Percentiles rank a stretch among this genome's conserved stretches.
phyloP scores from a whole-genome alignment of 176 grass and related monocot genomes.

The Pharus latifolius region DNA sequence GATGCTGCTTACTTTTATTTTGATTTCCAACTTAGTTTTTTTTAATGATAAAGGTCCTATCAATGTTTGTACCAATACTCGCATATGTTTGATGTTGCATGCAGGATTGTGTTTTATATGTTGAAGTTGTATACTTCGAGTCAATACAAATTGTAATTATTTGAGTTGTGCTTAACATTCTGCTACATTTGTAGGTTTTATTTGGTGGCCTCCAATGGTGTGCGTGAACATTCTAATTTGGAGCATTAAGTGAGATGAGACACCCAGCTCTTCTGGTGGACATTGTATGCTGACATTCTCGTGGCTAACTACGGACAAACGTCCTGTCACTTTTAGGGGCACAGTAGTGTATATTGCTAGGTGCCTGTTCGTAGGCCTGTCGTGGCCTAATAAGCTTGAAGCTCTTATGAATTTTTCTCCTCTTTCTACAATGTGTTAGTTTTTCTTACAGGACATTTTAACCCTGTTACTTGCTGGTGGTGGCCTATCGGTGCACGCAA shows the following conservation, averaged over 20 bases:
- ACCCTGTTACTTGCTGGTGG: constrained; percentile 33
- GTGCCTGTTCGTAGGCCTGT: constrained; percentile 19
- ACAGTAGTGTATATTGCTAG: constrained; percentile 35
- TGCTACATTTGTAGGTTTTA: constrained; percentile 28
- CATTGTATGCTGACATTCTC: constrained; percentile 25
- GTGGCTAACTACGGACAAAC: constrained; percentile 17
- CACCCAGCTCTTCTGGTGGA: constrained; percentile 11
- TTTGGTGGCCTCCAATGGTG: neutral
- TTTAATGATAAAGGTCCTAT: neutral
- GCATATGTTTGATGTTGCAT: neutral
- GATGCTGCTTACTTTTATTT: neutral
- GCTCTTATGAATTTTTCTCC: neutral
- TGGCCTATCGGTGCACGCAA: constrained; percentile 4
- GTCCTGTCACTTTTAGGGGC: neutral
- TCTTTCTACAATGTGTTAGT: neutral
- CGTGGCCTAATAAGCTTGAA: constrained; percentile 13
- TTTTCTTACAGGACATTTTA: constrained; percentile 44
- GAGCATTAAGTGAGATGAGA: constrained; percentile 16
- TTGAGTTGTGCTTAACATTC: neutral
- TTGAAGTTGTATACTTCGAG: neutral
- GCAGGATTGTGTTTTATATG: neutral
- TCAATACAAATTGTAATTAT: neutral
- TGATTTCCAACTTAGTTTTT: neutral
- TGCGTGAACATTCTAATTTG: constrained; percentile 1
- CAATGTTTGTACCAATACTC: neutral